Evolutionary conservation across 1,139 yeast species (phyloP).

Genomic region (Scheffersomyces illinoinensis): DNA sequence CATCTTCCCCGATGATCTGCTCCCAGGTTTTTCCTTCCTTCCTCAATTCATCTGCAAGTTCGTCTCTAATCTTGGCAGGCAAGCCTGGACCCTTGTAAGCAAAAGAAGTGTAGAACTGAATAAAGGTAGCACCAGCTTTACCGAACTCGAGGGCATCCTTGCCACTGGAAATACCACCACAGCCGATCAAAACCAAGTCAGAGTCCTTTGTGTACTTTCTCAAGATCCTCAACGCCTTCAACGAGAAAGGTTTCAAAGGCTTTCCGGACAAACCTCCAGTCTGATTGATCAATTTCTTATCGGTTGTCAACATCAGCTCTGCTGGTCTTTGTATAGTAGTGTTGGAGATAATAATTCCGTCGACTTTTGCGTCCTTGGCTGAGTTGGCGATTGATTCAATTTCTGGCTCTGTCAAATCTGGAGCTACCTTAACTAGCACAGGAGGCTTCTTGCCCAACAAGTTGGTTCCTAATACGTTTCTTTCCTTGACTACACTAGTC

Average conservation of each 20-base stretch:
- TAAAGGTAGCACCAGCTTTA: slow-evolving; percentile 87
- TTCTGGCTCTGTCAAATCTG: slow-evolving; percentile 83
- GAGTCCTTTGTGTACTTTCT: slow-evolving; percentile 76
- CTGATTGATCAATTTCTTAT: slow-evolving; percentile 46
- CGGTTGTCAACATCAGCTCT: slow-evolving; percentile 48
- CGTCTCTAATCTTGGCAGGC: slow-evolving; percentile 76
- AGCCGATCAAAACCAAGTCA: slow-evolving; percentile 76
- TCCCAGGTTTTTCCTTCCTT: slow-evolving; percentile 84
- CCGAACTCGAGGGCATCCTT: slow-evolving; percentile 90
- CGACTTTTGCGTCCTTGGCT: slow-evolving; percentile 75
- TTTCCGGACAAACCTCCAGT: slow-evolving; percentile 90
- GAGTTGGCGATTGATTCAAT: slow-evolving; percentile 81
- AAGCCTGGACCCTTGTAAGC: slow-evolving; percentile 94
- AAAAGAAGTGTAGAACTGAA: slow-evolving; percentile 84
- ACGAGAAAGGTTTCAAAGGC: slow-evolving; percentile 82
- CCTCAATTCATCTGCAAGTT: slow-evolving; percentile 63
- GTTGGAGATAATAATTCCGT: slow-evolving; percentile 90
- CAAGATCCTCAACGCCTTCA: slow-evolving; percentile 68
- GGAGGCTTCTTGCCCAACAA: slow-evolving; percentile 60
- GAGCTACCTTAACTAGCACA: slow-evolving; percentile 86
- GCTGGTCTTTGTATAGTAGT: slow-evolving; percentile 84
- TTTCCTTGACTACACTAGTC: slow-evolving; percentile 60
- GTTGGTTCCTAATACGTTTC: slow-evolving; percentile 47
- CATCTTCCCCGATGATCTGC: slow-evolving; percentile 66
- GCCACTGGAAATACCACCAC: slow-evolving; percentile 90